Evolutionary conservation across 2,329 filamentous ascomycete genomes (phyloP).

Genomic region (Epichloe gansuensis): DNA sequence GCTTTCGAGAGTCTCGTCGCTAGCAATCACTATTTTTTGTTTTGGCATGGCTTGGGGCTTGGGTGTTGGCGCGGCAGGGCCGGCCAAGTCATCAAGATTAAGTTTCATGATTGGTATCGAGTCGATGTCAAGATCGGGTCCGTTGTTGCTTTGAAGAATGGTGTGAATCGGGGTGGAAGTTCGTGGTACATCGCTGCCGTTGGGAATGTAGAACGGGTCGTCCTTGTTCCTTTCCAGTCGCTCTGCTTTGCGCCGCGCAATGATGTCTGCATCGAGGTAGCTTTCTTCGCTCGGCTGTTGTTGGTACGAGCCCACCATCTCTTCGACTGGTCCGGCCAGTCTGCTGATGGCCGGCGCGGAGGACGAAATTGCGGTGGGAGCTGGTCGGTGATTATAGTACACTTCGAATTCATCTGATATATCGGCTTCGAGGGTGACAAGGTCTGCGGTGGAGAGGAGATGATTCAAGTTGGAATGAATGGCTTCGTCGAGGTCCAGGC

Average conservation of each 20-base stretch:
- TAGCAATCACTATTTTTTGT: conserved; percentile 53
- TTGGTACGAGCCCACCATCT: conserved; percentile 42
- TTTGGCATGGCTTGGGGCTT: conserved; percentile 29
- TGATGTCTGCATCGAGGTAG: conserved; percentile 59
- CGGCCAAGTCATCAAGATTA: conserved; percentile 48
- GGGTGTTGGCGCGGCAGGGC: conserved; percentile 19
- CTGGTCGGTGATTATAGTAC: conserved; percentile 48
- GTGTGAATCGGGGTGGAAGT: conserved; percentile 67
- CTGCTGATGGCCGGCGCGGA: conserved; percentile 40
- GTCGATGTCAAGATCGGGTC: conserved; percentile 76
- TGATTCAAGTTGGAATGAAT: conserved; percentile 64
- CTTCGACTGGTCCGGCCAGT: conserved; percentile 37
- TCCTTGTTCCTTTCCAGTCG: conserved; percentile 73
- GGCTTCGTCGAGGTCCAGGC: conserved; percentile 65
- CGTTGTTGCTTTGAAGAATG: conserved; percentile 59
- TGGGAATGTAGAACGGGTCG: conserved; percentile 85
- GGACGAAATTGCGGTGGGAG: conserved; percentile 38
- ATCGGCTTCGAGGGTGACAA: conserved; percentile 32
- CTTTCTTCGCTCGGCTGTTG: conserved; percentile 49
- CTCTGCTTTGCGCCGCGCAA: conserved; percentile 63
- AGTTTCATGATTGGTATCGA: conserved; percentile 93
- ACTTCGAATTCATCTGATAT: conserved; percentile 54
- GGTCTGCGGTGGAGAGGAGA: conserved; percentile 50
- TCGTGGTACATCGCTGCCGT: conserved; percentile 36
- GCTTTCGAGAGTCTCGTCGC: conserved; percentile 57